phyloP scores from a whole-genome alignment of 441 rosid genomes.

The Adansonia grandidieri region DNA sequence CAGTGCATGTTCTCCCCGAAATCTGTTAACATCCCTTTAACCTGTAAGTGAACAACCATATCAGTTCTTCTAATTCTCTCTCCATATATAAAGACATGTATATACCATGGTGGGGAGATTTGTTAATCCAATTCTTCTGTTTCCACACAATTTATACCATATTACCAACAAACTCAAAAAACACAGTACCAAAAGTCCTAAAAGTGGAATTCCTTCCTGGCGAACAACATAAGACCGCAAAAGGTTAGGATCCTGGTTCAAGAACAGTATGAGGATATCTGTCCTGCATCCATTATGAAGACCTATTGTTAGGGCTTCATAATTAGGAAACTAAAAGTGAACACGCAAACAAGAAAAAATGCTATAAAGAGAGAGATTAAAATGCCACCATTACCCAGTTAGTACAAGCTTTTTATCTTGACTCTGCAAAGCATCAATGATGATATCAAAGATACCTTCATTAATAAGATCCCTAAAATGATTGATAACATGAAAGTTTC shows the following conservation, averaged over 20 bases:
- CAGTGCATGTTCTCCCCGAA: constrained; percentile 97
- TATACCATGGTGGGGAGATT: background rate
- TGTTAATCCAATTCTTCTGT: background rate
- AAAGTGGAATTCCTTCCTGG: constrained; percentile 79
- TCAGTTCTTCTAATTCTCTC: constrained; percentile 15
- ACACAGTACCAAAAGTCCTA: constrained; percentile 79
- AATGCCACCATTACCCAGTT: constrained; percentile 74
- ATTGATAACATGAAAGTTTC: background rate
- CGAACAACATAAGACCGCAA: constrained; percentile 87
- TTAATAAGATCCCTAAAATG: constrained; percentile 80
- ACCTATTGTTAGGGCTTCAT: constrained; percentile 42
- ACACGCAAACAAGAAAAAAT: constrained; percentile 8
- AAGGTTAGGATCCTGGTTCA: constrained; percentile 96
- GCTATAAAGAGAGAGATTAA: constrained; percentile 24
- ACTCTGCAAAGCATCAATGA: constrained; percentile 83
- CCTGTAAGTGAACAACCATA: constrained; percentile 49
- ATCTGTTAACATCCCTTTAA: constrained; percentile 96
- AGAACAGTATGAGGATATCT: constrained; percentile 94
- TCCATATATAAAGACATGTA: background rate
- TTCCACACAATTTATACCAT: background rate
- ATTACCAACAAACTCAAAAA: constrained; percentile 26
- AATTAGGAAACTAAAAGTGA: constrained; percentile 24
- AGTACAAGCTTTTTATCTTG: constrained; percentile 85
- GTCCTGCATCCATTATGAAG: constrained; percentile 88
- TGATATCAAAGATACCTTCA: constrained; percentile 88